These are phyloP conservation scores for Phytophthora pinifolia DNA, from an alignment of 352 stramenopile species.

Conservation along the genomic window DNA sequence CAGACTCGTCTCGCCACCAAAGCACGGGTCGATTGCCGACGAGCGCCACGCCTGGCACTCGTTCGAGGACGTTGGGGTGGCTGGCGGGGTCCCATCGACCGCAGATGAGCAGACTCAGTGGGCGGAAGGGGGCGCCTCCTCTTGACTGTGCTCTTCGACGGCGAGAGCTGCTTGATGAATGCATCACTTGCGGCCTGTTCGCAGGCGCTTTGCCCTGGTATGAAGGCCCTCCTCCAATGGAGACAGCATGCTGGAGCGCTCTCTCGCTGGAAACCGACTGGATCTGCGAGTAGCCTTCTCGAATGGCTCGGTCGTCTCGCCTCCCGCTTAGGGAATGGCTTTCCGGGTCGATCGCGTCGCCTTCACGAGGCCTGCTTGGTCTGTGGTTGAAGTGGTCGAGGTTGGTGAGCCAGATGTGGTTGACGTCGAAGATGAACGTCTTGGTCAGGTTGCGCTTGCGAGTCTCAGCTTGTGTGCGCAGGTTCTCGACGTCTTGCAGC, in stretches of 20 bases:
- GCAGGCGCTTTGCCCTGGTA: constrained; percentile 4
- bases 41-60: constrained; percentile 46
- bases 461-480: constrained; percentile 58
- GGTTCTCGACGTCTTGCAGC: constrained; percentile 75
- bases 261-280: constrained; percentile 65
- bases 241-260: constrained; percentile 56
- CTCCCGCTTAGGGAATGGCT: constrained; percentile 38
- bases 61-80: constrained; percentile 27
- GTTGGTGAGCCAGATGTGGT: constrained; percentile 92
- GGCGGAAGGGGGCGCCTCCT: constrained; percentile 25
- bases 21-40: constrained; percentile 40
- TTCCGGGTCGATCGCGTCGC: constrained; percentile 19
- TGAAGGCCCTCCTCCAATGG: constrained; percentile 26
- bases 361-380: constrained; percentile 16
- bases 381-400: constrained; percentile 84
- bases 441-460: constrained; percentile 74
- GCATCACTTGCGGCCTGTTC: constrained; percentile 8
- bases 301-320: constrained; percentile 60
- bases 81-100: constrained; percentile 40
- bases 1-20: constrained; percentile 57
- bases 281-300: constrained; percentile 73
- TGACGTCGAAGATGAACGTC: constrained; percentile 87
- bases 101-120: constrained; percentile 63
- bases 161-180: constrained; percentile 12
- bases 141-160: constrained; percentile 15